phyloP scores from a whole-genome alignment of 768 basidiomycete species.

The Asterophora parasitica region DNA sequence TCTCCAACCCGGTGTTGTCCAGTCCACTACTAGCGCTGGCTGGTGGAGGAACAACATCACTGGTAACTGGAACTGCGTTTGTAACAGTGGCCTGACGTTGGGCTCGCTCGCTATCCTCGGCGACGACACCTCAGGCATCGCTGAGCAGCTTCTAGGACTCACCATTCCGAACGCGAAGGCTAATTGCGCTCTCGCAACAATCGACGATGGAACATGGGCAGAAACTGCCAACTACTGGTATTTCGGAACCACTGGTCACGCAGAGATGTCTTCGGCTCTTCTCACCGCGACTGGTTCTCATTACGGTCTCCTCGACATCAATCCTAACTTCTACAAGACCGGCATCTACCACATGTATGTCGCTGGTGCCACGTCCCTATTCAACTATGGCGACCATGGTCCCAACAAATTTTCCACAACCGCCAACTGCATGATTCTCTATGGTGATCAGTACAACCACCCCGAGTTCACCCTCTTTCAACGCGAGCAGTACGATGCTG shows the following conservation, averaged over 20 bases:
- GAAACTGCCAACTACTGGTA: constrained; percentile 97
- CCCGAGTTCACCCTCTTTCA: constrained; percentile 85
- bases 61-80: constrained; percentile 99
- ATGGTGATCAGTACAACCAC: constrained; percentile 60
- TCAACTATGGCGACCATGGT: constrained; percentile 81
- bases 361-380: constrained; percentile 78
- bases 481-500: constrained; percentile 79
- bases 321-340: constrained; percentile 68
- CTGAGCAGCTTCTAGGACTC: constrained; percentile 57
- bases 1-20: constrained; percentile 57
- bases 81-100: constrained; percentile 86
- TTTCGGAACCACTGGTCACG: constrained; percentile 88
- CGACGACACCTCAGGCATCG: constrained; percentile 73
- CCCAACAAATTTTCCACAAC: constrained; percentile 96
- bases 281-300: constrained; percentile 82
- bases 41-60: constrained; percentile 77
- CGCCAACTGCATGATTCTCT: constrained; percentile 83
- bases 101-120: constrained; percentile 87
- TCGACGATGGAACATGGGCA: constrained; percentile 81
- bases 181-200: constrained; percentile 66
- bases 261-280: constrained; percentile 83
- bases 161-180: constrained; percentile 70
- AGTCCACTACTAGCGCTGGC: constrained; percentile 47
- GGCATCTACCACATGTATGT: constrained; percentile 89
- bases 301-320: constrained; percentile 64